A percentile compares a stretch with the other conserved stretches of the same genome.
phyloP scores from a whole-genome alignment of 768 basidiomycete species.

The Termitomyces sp. region DNA sequence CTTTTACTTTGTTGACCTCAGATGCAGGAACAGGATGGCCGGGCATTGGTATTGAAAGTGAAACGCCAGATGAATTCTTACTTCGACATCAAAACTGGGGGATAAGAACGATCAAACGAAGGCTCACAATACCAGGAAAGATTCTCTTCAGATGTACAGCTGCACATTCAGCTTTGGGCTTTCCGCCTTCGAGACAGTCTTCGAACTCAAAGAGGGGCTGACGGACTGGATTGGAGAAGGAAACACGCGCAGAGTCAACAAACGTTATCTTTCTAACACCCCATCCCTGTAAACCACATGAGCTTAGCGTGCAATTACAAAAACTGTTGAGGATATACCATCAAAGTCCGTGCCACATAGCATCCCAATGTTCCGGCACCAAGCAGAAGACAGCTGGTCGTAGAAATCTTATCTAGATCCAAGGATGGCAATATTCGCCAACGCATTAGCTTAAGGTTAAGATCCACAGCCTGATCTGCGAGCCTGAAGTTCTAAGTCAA shows the following conservation, averaged over 20 bases:
- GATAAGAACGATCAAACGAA: not conserved
- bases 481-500: constrained; percentile 42
- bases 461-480: constrained; percentile 94
- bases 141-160: constrained; percentile 82
- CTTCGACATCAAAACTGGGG: not conserved
- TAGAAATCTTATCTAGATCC: constrained; percentile 81
- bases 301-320: not conserved
- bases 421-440: constrained; percentile 93
- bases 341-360: constrained; percentile 87
- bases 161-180: constrained; percentile 89
- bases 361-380: constrained; percentile 97
- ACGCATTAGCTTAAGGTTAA: constrained; percentile 96
- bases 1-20: constrained; percentile 49
- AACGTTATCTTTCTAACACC: constrained; percentile 92
- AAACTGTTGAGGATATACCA: constrained; percentile 45
- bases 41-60: constrained; percentile 91
- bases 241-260: constrained; percentile 86
- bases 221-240: constrained; percentile 96
- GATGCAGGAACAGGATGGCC: constrained; percentile 77
- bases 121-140: constrained; percentile 85
- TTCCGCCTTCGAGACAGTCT: constrained; percentile 90
- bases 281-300: constrained; percentile 64
- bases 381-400: constrained; percentile 76
- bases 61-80: constrained; percentile 80
- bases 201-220: constrained; percentile 96